Base-by-base conservation (phyloP, 2,329 filamentous ascomycete genomes). In the Microsporum ferrugineum region DNA sequence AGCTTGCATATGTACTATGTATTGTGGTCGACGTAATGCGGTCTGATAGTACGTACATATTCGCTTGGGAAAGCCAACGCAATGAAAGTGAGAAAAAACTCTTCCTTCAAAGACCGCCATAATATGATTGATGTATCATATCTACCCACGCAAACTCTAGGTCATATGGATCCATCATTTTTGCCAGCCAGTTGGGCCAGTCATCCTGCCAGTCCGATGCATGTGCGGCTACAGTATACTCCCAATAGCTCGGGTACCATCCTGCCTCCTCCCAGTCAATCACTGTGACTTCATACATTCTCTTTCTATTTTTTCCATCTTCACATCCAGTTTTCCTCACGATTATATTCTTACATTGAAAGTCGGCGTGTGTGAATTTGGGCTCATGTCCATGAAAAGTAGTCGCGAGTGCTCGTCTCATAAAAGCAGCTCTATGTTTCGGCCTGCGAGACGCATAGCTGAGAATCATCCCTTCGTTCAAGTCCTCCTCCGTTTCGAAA, bases 201-300 rank as follows among this genome's bases (percentile, higher is more conserved):
- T 74, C 70, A 68, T 72, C 70, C 57, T 68, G 64, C 69, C 71
- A 75, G 62, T 63, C 57, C 57, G 68, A 70, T 47, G 65, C 66
- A 65, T 68, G 70, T 60, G 72, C 64, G 47, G 74, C 70, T 61
- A 68, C 63, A 36, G 70, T 68, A 62, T 73, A 76, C 62, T 76
- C 73, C 71, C 71, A 75, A 36, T 62, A 62, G 36, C 60, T 68
- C 29, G 72, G 73, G 63, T 73, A 73, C 73, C 71, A 76, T 36
- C 73, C 72, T 49, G 73, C 62, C 51, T 65, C 70, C 58, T 75
- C 73, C 73, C 72, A 76, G 66, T 77, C 72, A 63, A 77, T 70
- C 5, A 76, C 61, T 27, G 68, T 66, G n/a, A 73, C 29, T 57
- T 71, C 65, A 39, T 60, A 64, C 17, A 43, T 58, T 34, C 33